phyloP scores from a whole-genome alignment of 768 basidiomycete species.

The Hericium coralloides region DNA sequence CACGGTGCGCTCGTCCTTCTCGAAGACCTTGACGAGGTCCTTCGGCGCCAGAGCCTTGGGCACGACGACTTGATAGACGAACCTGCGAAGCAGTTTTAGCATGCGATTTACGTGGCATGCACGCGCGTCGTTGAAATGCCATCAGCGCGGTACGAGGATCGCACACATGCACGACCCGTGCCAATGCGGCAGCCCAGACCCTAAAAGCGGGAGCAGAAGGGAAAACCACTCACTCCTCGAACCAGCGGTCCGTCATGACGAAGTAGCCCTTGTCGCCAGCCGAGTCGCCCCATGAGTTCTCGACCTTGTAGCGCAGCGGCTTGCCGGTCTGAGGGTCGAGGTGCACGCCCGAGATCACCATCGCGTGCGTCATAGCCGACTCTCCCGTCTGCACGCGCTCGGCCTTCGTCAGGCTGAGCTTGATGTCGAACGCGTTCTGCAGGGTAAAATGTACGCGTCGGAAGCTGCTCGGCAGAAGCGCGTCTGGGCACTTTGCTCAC shows the following conservation, averaged over 20 bases:
- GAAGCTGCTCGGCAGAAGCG: no score
- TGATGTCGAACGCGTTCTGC: conserved; percentile 78
- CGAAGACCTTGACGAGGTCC: conserved; percentile 75
- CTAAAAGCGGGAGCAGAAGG: background rate
- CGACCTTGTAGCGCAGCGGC: conserved; percentile 89
- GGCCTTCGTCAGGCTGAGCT: conserved; percentile 73
- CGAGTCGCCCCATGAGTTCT: conserved; percentile 87
- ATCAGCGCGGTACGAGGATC: no score
- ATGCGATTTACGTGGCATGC: no score
- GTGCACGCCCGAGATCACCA: conserved; percentile 92
- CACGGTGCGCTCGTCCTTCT: conserved; percentile 52
- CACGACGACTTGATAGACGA: conserved; percentile 89
- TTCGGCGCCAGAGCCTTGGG: conserved; percentile 72
- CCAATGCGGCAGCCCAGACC: background rate
- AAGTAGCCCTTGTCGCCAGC: conserved; percentile 81
- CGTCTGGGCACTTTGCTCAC: conserved; percentile 22
- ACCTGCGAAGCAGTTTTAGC: conserved; percentile 32
- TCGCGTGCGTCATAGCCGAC: conserved; percentile 90
- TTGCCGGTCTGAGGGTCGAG: conserved; percentile 59
- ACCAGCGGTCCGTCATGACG: conserved; percentile 91
- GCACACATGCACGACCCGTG: background rate
- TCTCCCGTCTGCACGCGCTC: conserved; percentile 77
- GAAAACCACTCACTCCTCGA: conserved; percentile 59
- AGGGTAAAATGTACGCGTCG: background rate
- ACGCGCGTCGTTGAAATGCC: no score